Evolutionary conservation across 345 rosid genomes (phyloP).

Genomic region (Gossypium sturtianum): DNA sequence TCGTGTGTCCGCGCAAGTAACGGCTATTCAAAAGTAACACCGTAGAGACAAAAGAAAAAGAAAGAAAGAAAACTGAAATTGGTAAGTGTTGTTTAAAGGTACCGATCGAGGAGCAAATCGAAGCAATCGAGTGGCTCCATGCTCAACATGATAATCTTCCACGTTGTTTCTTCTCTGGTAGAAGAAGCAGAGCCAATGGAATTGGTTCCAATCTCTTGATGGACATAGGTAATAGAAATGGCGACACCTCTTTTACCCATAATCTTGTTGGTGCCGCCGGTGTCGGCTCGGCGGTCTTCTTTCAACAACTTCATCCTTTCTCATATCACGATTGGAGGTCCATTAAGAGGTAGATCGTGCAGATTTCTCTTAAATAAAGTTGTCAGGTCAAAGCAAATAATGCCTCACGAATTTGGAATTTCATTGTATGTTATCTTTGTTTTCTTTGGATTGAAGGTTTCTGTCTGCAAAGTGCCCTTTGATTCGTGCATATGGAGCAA

Average conservation of each 20-base stretch:
- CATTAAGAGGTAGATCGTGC: constrained; percentile 51
- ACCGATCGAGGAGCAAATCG: constrained; percentile 49
- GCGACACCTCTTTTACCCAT: constrained; percentile 12
- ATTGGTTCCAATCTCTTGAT: constrained; percentile 26
- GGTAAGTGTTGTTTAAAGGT: constrained; percentile 30
- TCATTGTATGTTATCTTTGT: background rate
- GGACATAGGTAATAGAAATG: constrained; percentile 33
- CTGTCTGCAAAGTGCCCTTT: constrained; percentile 57
- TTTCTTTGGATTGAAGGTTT: constrained; percentile 38
- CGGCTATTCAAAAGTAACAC: background rate
- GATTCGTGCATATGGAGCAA: constrained; percentile 88
- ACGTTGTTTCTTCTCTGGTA: constrained; percentile 70
- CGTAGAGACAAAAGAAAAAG: background rate
- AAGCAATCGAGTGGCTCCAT: constrained; percentile 81
- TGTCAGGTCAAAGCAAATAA: background rate
- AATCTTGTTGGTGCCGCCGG: constrained; percentile 68
- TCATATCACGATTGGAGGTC: constrained; percentile 73
- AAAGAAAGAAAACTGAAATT: background rate
- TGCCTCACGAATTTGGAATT: background rate
- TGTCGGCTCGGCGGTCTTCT: constrained; percentile 73
- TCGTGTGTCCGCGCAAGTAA: background rate
- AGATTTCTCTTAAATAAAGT: too few species aligned
- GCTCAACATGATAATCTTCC: constrained; percentile 61
- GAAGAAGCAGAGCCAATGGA: constrained; percentile 28
- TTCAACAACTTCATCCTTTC: constrained; percentile 59